Evolutionary conservation across 805 yeast genomes (phyloP).

Genomic region (Sugiyamaella smithiae): DNA sequence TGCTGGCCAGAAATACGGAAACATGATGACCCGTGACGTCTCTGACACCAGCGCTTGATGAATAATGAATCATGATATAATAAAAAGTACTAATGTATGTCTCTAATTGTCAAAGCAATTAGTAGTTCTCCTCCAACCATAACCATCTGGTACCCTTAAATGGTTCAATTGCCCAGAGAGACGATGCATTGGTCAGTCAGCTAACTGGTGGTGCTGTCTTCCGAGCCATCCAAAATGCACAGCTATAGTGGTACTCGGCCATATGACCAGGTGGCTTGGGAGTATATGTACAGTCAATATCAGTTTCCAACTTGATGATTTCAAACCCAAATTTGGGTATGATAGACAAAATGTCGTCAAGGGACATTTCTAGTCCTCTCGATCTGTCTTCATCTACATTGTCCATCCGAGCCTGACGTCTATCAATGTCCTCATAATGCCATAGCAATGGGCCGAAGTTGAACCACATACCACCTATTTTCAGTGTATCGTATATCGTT

Average conservation of each 20-base stretch:
- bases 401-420: conserved; percentile 27
- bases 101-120: no score
- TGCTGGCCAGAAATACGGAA: conserved; percentile 17
- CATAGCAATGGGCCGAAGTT: conserved; percentile 91
- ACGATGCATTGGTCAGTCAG: no score
- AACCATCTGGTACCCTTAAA: no score
- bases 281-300: conserved; percentile 48
- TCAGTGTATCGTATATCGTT: conserved; percentile 50
- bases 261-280: conserved; percentile 49
- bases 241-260: conserved; percentile 56
- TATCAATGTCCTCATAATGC: conserved; percentile 66
- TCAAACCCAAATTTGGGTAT: conserved; percentile 50
- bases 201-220: no score
- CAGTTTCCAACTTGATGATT: conserved; percentile 44
- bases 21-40: not conserved
- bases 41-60: conserved; percentile 6
- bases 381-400: conserved; percentile 28
- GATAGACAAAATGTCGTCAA: conserved; percentile 52
- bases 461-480: conserved; percentile 68
- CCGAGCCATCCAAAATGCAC: conserved; percentile 67
- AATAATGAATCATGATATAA: no score
- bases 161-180: no score
- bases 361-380: conserved; percentile 57
- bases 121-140: no score
- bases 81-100: no score